phyloP scores from a whole-genome alignment of 768 basidiomycete species.

The Tylopilus felleus region DNA sequence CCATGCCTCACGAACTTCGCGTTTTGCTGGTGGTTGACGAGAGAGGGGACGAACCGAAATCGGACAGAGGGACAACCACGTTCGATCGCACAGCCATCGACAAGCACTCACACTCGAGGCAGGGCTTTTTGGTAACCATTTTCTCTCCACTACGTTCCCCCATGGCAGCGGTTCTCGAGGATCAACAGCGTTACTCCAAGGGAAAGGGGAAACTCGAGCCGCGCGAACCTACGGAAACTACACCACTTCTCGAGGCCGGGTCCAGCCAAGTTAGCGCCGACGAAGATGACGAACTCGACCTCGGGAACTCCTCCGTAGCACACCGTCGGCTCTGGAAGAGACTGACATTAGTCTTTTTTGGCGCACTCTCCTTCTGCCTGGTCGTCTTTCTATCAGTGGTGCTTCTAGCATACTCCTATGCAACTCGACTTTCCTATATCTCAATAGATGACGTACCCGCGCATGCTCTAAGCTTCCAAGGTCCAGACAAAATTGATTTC shows the following conservation, averaged over 20 bases:
- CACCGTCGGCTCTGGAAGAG: constrained; percentile 32
- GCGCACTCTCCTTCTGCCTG: constrained; percentile 50
- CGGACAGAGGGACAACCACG: constrained; percentile 13
- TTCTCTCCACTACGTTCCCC: constrained; percentile 11
- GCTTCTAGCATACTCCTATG: constrained; percentile 65
- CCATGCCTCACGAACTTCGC: no score
- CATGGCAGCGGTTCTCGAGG: constrained; percentile 22
- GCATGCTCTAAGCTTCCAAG: constrained; percentile 51
- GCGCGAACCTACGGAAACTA: constrained; percentile 27
- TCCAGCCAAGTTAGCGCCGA: constrained; percentile 20
- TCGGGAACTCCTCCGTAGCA: constrained; percentile 18
- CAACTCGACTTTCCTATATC: constrained; percentile 48
- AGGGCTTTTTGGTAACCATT: neutral
- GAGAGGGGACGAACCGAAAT: constrained; percentile 8
- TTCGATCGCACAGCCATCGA: constrained; percentile 3
- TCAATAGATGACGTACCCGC: constrained; percentile 59
- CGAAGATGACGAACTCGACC: constrained; percentile 19
- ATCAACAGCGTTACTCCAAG: constrained; percentile 14
- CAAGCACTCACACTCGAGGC: constrained; percentile 2
- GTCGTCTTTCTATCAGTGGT: constrained; percentile 41
- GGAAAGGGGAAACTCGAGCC: constrained; percentile 27
- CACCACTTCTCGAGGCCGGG: constrained; percentile 28
- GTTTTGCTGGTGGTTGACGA: neutral
- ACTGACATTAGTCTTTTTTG: constrained; percentile 50
- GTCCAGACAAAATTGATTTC: constrained; percentile 61